Evolutionary conservation across 2,329 filamentous ascomycete species (phyloP).

Genomic region (Ustulina deusta): DNA sequence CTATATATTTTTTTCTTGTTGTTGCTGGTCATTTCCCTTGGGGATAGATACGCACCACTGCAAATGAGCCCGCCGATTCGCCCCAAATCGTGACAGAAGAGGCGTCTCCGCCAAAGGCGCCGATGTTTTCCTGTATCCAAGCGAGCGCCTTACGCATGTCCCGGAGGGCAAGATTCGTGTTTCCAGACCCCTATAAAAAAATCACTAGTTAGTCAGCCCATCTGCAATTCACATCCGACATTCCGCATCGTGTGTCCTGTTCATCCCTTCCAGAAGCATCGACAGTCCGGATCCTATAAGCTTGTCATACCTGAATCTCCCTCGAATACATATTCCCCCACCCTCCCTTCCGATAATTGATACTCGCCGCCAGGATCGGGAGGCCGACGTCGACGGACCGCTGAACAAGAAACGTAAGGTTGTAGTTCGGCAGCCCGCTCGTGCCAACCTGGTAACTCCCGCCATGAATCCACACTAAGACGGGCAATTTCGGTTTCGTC

Average conservation of each 20-base stretch:
- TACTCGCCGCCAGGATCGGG: conserved; percentile 60
- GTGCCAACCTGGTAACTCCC: conserved; percentile 48
- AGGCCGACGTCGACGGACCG: conserved; percentile 58
- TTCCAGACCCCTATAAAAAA: conserved; percentile 45
- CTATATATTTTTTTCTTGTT: background rate
- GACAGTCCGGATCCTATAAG: background rate
- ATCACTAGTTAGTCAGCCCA: conserved; percentile 2
- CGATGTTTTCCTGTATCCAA: conserved; percentile 50
- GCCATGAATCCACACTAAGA: conserved; percentile 53
- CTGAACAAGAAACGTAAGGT: conserved; percentile 68
- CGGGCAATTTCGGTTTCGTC: conserved; percentile 42
- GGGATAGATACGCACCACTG: conserved; percentile 41
- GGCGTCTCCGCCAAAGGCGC: conserved; percentile 46
- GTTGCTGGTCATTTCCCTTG: background rate
- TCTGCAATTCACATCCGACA: background rate
- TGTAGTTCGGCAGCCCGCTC: conserved; percentile 63
- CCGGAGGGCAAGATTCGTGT: conserved; percentile 46
- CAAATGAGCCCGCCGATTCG: conserved; percentile 50
- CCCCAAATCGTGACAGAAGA: conserved; percentile 50
- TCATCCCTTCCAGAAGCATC: background rate
- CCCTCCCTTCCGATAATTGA: conserved; percentile 59
- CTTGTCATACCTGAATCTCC: conserved; percentile 45
- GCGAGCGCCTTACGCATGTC: conserved; percentile 48
- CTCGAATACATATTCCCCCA: conserved; percentile 49
- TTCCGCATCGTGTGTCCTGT: background rate